Percentiles rank a stretch among this genome's conserved stretches.
Evolutionary conservation across 164 flowering plant species (phyloP).

Genomic region (Chloranthus sessilifolius): DNA sequence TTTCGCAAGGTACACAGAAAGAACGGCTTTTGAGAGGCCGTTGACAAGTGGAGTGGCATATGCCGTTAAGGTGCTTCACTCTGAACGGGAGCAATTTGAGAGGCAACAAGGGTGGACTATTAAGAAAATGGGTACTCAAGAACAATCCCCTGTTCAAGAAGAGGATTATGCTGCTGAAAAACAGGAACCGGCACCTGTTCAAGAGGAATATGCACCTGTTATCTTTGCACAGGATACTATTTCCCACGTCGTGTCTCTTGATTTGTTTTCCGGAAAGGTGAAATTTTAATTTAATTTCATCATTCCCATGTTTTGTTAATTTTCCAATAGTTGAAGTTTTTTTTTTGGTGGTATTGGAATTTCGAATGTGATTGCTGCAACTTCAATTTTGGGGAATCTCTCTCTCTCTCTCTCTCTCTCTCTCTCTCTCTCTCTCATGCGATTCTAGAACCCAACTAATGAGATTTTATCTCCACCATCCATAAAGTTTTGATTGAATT

Average conservation of each 20-base stretch:
- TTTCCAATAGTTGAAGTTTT: not conserved
- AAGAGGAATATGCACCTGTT: slow-evolving; percentile 97
- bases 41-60: slow-evolving; percentile 96
- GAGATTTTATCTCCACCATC: too few relatives aligned
- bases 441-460: too few relatives aligned
- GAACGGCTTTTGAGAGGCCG: slow-evolving; percentile 97
- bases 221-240: slow-evolving; percentile 94
- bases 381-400: too few relatives aligned
- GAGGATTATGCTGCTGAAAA: slow-evolving; percentile 49
- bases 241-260: slow-evolving; percentile 87
- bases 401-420: too few relatives aligned
- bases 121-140: slow-evolving; percentile 68
- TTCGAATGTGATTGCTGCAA: not conserved
- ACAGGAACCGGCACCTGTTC: slow-evolving; percentile 62
- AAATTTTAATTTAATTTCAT: slow-evolving; percentile 10
- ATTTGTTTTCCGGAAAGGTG: slow-evolving; percentile 90
- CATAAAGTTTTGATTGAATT: too few relatives aligned
- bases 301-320: slow-evolving; percentile 3
- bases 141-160: slow-evolving; percentile 61
- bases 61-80: slow-evolving; percentile 86
- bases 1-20: slow-evolving; percentile 75
- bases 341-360: too few relatives aligned
- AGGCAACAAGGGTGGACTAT: slow-evolving; percentile 90
- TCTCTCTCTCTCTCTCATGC: too few relatives aligned
- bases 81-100: slow-evolving; percentile 85